Evolutionary conservation across 768 basidiomycete genomes (phyloP).

Genomic region (Leccinum boreale): DNA sequence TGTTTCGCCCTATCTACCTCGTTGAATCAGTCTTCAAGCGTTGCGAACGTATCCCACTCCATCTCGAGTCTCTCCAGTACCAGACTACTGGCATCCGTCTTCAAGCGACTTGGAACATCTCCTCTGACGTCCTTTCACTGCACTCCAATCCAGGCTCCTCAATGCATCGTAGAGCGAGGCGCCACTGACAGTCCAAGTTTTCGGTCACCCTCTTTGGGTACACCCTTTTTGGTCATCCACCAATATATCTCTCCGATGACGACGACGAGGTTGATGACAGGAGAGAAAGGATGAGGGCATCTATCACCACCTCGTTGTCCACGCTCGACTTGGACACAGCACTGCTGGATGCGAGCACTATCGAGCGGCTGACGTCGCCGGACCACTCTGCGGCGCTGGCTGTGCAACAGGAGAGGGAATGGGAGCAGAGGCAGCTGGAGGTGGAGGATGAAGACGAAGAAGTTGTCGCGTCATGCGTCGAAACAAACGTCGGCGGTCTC

Average conservation of each 20-base stretch:
- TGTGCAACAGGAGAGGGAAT: conserved; percentile 29
- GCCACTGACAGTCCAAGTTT: conserved; percentile 30
- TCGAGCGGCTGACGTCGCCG: conserved; percentile 48
- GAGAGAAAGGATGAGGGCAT: conserved; percentile 25
- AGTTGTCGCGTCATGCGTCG: conserved; percentile 17
- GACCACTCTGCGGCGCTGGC: conserved; percentile 30
- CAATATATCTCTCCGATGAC: conserved; percentile 59
- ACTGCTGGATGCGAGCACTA: conserved; percentile 55
- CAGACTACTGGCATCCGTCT: conserved; percentile 9
- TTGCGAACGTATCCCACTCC: conserved; percentile 5
- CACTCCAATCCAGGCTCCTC: conserved; percentile 56
- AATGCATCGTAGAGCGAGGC: conserved; percentile 31
- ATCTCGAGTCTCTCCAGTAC: conserved; percentile 26
- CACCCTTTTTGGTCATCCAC: conserved; percentile 60
- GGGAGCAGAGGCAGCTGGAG: conserved; percentile 17
- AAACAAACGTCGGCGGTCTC: conserved; percentile 36
- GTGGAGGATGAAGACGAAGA: conserved; percentile 32
- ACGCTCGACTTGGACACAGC: conserved; percentile 73
- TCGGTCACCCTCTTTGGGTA: conserved; percentile 63
- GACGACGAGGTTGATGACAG: conserved; percentile 30
- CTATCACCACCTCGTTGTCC: conserved; percentile 30
- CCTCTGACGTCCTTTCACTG: conserved; percentile 55
- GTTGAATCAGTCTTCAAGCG: conserved; percentile 10
- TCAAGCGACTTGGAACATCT: conserved; percentile 44
- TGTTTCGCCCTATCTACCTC: conserved; percentile 46